Base-by-base conservation (phyloP, 1,139 yeast species). In the Magnusiomyces suaveolens region DNA sequence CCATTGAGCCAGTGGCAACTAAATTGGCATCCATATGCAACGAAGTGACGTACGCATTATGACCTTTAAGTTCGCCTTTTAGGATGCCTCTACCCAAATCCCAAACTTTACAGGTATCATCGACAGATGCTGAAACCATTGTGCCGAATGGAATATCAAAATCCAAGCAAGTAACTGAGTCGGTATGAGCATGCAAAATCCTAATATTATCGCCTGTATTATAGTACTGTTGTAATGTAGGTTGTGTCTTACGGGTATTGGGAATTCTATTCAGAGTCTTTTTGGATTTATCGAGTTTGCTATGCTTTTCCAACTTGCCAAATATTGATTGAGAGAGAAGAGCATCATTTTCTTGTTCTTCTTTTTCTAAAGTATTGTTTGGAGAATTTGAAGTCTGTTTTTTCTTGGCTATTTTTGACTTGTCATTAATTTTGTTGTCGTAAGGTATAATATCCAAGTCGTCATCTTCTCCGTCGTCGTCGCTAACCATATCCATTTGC, bases 61-160 rank as follows among this genome's bases (percentile, higher is more conserved):
- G 74, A 8, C 74, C 73, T 18, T 54, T 60, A 3, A 71, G 62
- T n/a, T 60, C 54, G 2, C 65, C 65, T 21, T 63, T 56, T 20
- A 62, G 62, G 63, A 71, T 76, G 52, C 76, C 80, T 56, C 76
- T 72, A 58, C 77, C 78, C 68, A 77, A 71, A 71, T 89, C 96
- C 96, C 97, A 88, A 3, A 90, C 86, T 59, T 86, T 78, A 10
- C 88, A 86, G 0, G 88, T 82, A 66, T 83, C 87, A 68, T 88
- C 96, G 62, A 82, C 72, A 2, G 89, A 80, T 0, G 96, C 89
- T 16, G 92, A 79, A 2, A 89, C 92, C 68, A 83, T 65, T 0
- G 81, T 80, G 1, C 88, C 88, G 66, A 82, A 83, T 16, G 89
- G 89, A 44, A 76, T 72, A 63, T 83, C 87, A 65, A 83, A 82